Percentiles rank a stretch among this genome's conserved stretches.
phyloP scores from a whole-genome alignment of 768 basidiomycete genomes.

The Trametes coccinea region DNA sequence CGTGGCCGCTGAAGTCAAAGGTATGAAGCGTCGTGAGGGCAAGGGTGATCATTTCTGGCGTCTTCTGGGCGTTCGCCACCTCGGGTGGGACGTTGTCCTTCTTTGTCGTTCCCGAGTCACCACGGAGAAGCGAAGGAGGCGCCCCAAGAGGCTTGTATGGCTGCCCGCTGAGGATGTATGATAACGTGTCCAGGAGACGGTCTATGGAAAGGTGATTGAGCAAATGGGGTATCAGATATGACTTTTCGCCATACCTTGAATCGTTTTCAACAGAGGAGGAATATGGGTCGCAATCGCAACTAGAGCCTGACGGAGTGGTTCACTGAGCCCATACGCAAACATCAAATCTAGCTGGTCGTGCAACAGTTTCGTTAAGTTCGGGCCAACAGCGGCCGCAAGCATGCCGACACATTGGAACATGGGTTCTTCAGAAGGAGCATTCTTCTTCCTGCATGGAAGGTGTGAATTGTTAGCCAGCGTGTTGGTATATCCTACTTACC shows the following conservation, averaged over 20 bases:
- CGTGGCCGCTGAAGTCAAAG: slow-evolving; percentile 95
- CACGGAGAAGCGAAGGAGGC: slow-evolving; percentile 59
- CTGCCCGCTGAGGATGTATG: slow-evolving; percentile 77
- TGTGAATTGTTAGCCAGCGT: not conserved
- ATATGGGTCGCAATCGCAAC: slow-evolving; percentile 84
- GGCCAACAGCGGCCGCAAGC: slow-evolving; percentile 93
- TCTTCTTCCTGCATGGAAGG: slow-evolving; percentile 61
- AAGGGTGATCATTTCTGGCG: slow-evolving; percentile 69
- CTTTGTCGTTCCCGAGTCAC: slow-evolving; percentile 49
- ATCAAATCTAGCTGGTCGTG: slow-evolving; percentile 97
- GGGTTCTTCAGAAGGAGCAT: slow-evolving; percentile 89
- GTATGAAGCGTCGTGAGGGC: slow-evolving; percentile 85
- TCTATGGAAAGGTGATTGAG: slow-evolving; percentile 46
- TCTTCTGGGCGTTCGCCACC: slow-evolving; percentile 42
- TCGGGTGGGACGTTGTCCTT: slow-evolving; percentile 40
- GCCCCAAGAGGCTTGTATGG: slow-evolving; percentile 88
- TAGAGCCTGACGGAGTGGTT: slow-evolving; percentile 82
- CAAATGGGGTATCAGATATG: not conserved
- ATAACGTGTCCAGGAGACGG: slow-evolving; percentile 84
- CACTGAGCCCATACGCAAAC: slow-evolving; percentile 92
- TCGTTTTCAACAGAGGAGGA: slow-evolving; percentile 84
- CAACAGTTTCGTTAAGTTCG: slow-evolving; percentile 90
- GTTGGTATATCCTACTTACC: slow-evolving; percentile 51
- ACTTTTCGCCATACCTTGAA: slow-evolving; percentile 66
- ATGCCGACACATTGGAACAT: slow-evolving; percentile 98